Percentiles rank a stretch among this genome's conserved stretches.
These are phyloP conservation scores for Candida caryicola DNA, from an alignment of 805 yeast genomes.

Conservation along the genomic window DNA sequence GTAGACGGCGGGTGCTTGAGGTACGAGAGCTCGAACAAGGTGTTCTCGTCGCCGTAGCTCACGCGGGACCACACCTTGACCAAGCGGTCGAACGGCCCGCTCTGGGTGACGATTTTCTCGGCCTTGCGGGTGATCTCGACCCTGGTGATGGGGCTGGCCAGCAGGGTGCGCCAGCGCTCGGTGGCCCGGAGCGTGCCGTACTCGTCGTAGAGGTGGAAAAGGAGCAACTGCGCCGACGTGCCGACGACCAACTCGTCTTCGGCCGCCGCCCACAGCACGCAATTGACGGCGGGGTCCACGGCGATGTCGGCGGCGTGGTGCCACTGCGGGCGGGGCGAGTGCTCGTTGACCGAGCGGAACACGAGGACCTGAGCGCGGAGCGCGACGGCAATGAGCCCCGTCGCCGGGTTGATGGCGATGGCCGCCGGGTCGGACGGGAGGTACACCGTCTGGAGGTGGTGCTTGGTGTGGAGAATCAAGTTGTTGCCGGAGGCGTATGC, in stretches of 20 bases:
- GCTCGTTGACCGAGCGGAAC: constrained; percentile 57
- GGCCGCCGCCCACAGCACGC: constrained; percentile 52
- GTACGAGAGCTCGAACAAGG: constrained; percentile 67
- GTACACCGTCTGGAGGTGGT: constrained; percentile 71
- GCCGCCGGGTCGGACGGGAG: constrained; percentile 63
- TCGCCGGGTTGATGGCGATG: constrained; percentile 57
- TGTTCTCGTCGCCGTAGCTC: constrained; percentile 54
- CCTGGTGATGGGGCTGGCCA: constrained; percentile 59
- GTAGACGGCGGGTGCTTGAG: constrained; percentile 54
- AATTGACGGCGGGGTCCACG: constrained; percentile 31
- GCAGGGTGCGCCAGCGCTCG: constrained; percentile 47
- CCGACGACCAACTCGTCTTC: constrained; percentile 63
- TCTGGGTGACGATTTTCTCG: constrained; percentile 56
- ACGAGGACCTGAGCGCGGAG: constrained; percentile 43
- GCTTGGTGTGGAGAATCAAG: constrained; percentile 45
- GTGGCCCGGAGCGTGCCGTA: constrained; percentile 39
- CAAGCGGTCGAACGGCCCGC: constrained; percentile 59
- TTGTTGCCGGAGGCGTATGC: constrained; percentile 89
- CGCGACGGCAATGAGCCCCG: constrained; percentile 60
- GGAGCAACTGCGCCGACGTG: constrained; percentile 44
- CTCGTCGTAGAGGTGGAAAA: constrained; percentile 52
- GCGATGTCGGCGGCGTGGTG: constrained; percentile 25
- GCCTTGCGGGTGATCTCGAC: constrained; percentile 67
- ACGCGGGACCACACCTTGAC: constrained; percentile 79
- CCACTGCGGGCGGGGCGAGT: constrained; percentile 47